Evolutionary conservation across 371 early-diverging fungal genomes (phyloP).

Genomic region (Mortierella sp.): DNA sequence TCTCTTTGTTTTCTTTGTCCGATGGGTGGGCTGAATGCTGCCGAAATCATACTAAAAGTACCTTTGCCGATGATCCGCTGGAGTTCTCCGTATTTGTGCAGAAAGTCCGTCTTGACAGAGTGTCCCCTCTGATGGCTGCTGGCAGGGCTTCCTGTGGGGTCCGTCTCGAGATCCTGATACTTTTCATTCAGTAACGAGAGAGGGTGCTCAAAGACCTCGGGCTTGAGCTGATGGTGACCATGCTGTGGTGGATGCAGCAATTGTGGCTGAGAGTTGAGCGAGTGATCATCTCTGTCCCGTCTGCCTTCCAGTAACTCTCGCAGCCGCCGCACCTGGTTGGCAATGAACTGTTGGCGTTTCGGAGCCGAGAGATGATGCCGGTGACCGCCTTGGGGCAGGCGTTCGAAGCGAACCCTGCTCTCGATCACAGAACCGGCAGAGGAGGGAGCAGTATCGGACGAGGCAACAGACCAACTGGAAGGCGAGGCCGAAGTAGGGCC

Average conservation of each 20-base stretch:
- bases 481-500: constrained; percentile 33
- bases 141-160: constrained; percentile 27
- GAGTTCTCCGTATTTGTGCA: constrained; percentile 56
- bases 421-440: constrained; percentile 31
- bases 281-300: constrained; percentile 25
- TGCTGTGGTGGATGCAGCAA: constrained; percentile 15
- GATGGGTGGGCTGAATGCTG: background rate
- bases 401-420: constrained; percentile 32
- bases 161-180: constrained; percentile 34
- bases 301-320: constrained; percentile 42
- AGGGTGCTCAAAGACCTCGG: constrained; percentile 39
- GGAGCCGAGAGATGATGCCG: constrained; percentile 49
- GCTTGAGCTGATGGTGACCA: constrained; percentile 18
- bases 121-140: constrained; percentile 13
- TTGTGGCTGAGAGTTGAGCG: background rate
- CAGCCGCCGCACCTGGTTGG: constrained; percentile 43
- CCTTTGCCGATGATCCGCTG: constrained; percentile 59
- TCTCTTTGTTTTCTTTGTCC: background rate
- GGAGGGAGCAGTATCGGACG: constrained; percentile 32
- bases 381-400: constrained; percentile 38
- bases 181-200: constrained; percentile 41
- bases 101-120: constrained; percentile 28
- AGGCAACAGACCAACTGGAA: constrained; percentile 42
- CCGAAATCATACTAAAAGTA: background rate
- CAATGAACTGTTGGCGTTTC: constrained; percentile 42